Conservation (phyloP, 2,329 filamentous ascomycete genomes). For the Curvularia sp. region DNA sequence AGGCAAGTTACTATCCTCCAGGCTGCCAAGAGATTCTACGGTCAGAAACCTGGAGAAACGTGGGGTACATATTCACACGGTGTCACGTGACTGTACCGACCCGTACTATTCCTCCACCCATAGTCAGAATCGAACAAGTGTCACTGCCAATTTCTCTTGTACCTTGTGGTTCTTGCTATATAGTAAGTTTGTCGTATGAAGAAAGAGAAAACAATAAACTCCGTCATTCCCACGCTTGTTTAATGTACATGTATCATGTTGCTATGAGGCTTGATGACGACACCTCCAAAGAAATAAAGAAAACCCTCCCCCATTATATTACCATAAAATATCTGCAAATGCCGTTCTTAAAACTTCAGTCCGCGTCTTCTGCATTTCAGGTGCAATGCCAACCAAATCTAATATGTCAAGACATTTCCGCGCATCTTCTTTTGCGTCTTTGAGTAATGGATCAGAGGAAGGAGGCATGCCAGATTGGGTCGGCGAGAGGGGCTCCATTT, state of each 20-base stretch:
- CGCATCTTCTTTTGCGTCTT: conserved; percentile 54
- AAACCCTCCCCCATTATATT: background rate
- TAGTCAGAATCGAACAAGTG: background rate
- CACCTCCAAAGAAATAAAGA: background rate
- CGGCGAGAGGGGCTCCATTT: conserved; percentile 44
- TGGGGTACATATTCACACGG: background rate
- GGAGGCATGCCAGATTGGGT: conserved; percentile 35
- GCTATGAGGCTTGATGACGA: background rate
- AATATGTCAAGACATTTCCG: conserved; percentile 56
- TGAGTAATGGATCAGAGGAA: conserved; percentile 44
- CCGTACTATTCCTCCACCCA: background rate
- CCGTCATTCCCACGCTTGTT: background rate
- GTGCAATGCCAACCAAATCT: conserved; percentile 53
- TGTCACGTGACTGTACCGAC: background rate
- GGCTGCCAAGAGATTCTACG: too few species aligned
- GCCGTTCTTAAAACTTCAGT: conserved; percentile 57
- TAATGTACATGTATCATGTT: background rate
- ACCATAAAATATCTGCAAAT: conserved; percentile 52
- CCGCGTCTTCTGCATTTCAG: conserved; percentile 59
- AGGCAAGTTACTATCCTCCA: too few species aligned
- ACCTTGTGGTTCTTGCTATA: background rate
- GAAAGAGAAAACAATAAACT: background rate
- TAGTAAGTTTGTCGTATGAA: background rate
- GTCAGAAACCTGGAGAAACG: too few species aligned
- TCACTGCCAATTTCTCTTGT: background rate